These are phyloP conservation scores for Microthlaspi erraticum DNA, from an alignment of 345 rosid species.

Conservation along the genomic window DNA sequence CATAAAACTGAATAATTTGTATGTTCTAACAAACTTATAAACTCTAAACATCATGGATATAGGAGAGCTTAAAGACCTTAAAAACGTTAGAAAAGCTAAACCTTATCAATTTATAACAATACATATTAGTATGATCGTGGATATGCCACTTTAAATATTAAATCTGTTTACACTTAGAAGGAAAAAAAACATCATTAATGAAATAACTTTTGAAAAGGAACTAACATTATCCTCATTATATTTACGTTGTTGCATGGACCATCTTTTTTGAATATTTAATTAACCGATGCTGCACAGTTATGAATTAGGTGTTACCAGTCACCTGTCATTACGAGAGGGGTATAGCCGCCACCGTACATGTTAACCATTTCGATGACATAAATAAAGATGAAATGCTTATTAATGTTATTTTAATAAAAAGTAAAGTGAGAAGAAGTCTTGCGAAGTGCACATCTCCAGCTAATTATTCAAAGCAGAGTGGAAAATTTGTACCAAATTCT, in stretches of 20 bases:
- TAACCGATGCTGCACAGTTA: neutral
- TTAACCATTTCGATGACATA: slow-evolving; percentile 18
- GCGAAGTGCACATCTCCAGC: slow-evolving; percentile 6
- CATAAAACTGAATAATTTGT: neutral
- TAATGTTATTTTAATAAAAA: neutral
- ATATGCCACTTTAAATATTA: no score
- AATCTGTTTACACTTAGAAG: no score
- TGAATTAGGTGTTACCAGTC: neutral
- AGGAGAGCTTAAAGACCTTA: neutral
- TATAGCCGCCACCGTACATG: slow-evolving; percentile 37
- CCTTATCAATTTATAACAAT: no score
- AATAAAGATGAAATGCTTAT: slow-evolving; percentile 16
- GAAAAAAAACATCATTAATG: no score
- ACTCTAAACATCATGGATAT: neutral
- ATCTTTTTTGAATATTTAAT: neutral
- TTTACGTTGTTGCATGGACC: slow-evolving; percentile 3
- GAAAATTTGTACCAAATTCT: slow-evolving; percentile 29
- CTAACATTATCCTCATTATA: neutral
- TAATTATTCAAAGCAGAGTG: slow-evolving; percentile 19
- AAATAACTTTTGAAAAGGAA: no score
- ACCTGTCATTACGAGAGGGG: neutral
- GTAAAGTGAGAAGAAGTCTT: slow-evolving; percentile 10
- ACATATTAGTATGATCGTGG: neutral
- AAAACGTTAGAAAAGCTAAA: neutral
- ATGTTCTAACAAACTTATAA: neutral